Evolutionary conservation across 2,329 filamentous ascomycete genomes (phyloP).

Genomic region (Immersiporthe knoxdaviesiana): DNA sequence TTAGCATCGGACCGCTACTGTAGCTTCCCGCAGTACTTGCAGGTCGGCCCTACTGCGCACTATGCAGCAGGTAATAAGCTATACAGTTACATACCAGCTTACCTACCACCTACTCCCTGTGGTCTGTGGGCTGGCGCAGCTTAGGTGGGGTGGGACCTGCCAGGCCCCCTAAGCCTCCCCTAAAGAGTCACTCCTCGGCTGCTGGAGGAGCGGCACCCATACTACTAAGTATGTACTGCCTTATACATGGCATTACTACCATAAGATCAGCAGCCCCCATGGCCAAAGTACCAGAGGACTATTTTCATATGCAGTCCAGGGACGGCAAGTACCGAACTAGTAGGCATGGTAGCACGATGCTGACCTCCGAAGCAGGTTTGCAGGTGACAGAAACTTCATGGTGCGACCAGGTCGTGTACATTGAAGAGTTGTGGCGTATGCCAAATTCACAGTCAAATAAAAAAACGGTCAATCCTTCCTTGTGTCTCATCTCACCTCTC

Average conservation of each 20-base stretch:
- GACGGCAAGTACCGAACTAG: background rate
- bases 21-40: background rate
- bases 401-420: background rate
- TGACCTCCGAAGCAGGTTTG: background rate
- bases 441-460: no score
- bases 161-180: background rate
- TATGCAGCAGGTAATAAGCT: no score
- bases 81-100: no score
- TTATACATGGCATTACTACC: no score
- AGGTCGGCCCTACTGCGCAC: background rate
- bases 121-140: background rate
- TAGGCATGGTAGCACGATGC: background rate
- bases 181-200: background rate
- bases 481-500: background rate
- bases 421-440: background rate
- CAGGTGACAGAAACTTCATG: background rate
- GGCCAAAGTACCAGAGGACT: no score
- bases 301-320: background rate
- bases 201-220: background rate
- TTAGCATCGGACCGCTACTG: background rate
- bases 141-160: background rate
- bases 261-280: no score
- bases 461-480: background rate
- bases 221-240: no score
- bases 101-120: no score